Percentiles rank a stretch among this genome's conserved stretches.
phyloP scores from a whole-genome alignment of 257 asterid genomes.

The Solanum megistacrolobum region DNA sequence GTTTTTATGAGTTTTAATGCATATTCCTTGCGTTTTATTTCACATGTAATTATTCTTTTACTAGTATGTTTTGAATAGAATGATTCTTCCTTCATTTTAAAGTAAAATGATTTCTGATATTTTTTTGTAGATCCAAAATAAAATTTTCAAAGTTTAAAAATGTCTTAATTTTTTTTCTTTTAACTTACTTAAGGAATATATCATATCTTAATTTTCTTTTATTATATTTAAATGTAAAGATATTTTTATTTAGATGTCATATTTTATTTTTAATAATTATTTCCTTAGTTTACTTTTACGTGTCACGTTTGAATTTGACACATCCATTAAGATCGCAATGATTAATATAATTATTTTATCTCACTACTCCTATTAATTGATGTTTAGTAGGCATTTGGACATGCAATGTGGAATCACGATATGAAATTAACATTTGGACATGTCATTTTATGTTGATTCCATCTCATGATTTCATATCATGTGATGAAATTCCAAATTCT shows the following conservation, averaged over 20 bases:
- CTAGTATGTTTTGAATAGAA: not conserved
- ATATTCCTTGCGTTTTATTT: not conserved
- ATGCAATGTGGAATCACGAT: no score
- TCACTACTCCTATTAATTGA: no score
- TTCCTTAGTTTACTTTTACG: no score
- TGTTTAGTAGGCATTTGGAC: no score
- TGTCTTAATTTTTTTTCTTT: not conserved
- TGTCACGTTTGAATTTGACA: no score
- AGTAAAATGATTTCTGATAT: not conserved
- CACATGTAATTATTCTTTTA: not conserved
- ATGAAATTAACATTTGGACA: no score
- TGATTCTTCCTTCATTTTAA: not conserved
- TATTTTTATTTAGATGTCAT: not conserved
- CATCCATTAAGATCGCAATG: no score
- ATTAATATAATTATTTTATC: no score
- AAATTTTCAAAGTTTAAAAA: not conserved
- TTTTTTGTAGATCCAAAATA: not conserved
- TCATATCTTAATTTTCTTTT: not conserved
- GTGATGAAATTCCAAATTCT: no score
- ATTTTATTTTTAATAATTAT: no score
- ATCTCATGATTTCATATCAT: no score
- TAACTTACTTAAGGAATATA: not conserved
- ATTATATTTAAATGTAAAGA: not conserved
- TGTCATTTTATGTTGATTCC: no score
- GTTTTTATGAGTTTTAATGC: not conserved